Evolutionary conservation across 129 eudicot species (phyloP).

Genomic region (Dittrichia graveolens): DNA sequence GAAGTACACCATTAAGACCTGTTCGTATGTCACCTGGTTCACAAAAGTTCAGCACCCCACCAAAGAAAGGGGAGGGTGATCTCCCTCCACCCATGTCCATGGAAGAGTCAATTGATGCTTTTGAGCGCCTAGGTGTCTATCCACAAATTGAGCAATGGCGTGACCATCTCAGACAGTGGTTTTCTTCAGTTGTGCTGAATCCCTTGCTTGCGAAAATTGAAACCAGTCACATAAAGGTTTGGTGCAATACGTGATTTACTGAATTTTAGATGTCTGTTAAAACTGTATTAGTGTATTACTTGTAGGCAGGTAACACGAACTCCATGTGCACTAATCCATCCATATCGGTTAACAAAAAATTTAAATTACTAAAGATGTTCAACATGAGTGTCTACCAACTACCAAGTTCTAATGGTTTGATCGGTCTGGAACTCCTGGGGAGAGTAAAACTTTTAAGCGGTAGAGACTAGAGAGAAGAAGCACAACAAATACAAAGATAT

Average conservation of each 20-base stretch:
- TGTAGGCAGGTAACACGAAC: constrained; percentile 4
- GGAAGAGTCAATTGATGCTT: constrained; percentile 86
- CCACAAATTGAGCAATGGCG: constrained; percentile 97
- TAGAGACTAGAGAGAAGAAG: no score
- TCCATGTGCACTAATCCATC: neutral
- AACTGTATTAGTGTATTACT: neutral
- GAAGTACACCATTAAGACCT: constrained; percentile 94
- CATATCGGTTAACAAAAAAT: neutral
- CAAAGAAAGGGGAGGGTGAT: constrained; percentile 91
- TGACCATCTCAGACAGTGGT: constrained; percentile 93
- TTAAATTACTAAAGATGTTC: no score
- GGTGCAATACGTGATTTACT: constrained; percentile 4
- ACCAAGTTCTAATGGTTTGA: no score
- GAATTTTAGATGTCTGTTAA: neutral
- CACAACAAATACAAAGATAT: no score
- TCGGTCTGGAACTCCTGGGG: no score
- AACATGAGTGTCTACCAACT: no score
- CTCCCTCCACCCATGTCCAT: constrained; percentile 95
- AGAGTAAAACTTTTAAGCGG: no score
- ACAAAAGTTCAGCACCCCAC: constrained; percentile 88
- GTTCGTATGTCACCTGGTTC: constrained; percentile 98
- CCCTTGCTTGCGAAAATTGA: constrained; percentile 78
- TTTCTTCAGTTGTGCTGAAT: constrained; percentile 70
- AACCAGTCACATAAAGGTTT: constrained; percentile 81
- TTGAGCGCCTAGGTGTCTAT: constrained; percentile 71